Base-by-base conservation (phyloP, 805 yeast species). In the Candida lessepsii region DNA sequence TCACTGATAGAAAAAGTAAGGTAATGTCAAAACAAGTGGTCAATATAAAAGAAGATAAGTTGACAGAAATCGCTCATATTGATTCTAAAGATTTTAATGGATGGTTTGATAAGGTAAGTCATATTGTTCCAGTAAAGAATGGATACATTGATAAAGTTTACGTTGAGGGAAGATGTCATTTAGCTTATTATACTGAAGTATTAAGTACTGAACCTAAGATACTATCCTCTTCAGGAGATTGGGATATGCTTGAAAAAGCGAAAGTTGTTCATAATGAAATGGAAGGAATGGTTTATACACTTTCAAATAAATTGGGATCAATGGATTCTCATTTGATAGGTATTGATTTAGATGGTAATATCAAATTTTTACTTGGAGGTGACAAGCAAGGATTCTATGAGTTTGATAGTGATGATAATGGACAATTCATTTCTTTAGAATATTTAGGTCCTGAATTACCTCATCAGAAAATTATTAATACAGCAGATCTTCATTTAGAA, bases 391-490 rank as follows among this genome's bases (percentile, higher is more conserved):
- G 88, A 2, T 81, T 80, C 66, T 87, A 69, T 57, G 59, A 72
- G 4, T 84, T 77, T 3, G 70, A 83, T 2, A 87, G 87, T 56
- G 85, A 95, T 2, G 65, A 81, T 1, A 93, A 91, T 10, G 76
- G 84, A 2, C 74, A 88, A 47, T 87, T 71, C 55, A 73, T 82
- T 6, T 63, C 85, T 24, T 61, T 91, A 36, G 70, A 70, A 11
- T 86, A 88, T 56, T 56, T 65, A 21, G 96, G 97, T 4, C 96
- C 98, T 1, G 67, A 61, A 1, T 70, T 84, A 18, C 96, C 98
- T 20, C 75, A 75, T 63, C 98, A 93, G 61, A 76, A 73, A 50
- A 70, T 93, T 46, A 51, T 89, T 19, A 62, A 65, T 40, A 61
- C 66, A 54, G 57, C 51, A 13, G 51, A 50, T 9, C 35, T 56